A percentile compares a stretch with the other conserved stretches of the same genome.
These are phyloP conservation scores for Hericium alpestre DNA, from an alignment of 768 basidiomycete genomes.

Conservation along the genomic window DNA sequence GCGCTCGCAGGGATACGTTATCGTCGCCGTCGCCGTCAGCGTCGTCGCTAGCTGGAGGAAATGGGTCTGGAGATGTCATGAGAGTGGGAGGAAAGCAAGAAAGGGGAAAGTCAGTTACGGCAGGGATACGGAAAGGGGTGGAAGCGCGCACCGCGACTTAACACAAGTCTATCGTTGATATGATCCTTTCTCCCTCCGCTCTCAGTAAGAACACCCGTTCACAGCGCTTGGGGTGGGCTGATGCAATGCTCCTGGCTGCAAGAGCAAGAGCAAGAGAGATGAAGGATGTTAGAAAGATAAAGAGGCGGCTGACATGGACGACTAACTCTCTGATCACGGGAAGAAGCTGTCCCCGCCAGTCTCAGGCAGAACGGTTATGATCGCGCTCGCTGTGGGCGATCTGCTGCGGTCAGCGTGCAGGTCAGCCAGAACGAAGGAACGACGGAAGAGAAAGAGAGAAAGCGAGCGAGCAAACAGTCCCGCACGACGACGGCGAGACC, in stretches of 20 bases:
- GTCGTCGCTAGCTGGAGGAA: not conserved
- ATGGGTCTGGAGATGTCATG: too few relatives aligned
- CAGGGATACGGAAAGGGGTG: too few relatives aligned
- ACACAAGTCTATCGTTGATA: too few relatives aligned
- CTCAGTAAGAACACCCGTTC: too few relatives aligned
- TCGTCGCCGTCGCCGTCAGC: too few relatives aligned
- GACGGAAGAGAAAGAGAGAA: not conserved
- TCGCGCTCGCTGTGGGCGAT: not conserved
- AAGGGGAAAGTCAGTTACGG: too few relatives aligned
- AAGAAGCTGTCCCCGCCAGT: not conserved
- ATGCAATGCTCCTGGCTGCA: too few relatives aligned
- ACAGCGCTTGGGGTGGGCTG: too few relatives aligned
- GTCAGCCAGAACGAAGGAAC: not conserved
- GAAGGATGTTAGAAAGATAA: not conserved
- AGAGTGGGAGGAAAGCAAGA: too few relatives aligned
- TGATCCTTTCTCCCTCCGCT: too few relatives aligned
- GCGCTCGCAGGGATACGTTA: too few relatives aligned
- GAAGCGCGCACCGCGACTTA: too few relatives aligned
- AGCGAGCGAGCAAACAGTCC: not conserved
- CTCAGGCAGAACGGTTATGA: not conserved
- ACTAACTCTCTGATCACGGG: not conserved
- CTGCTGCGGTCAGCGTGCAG: not conserved
- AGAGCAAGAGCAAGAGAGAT: not conserved
- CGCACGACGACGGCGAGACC: not conserved
- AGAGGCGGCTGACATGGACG: not conserved